Base-by-base conservation (phyloP, 352 stramenopile species). In the Phytophthora cryptogea region DNA sequence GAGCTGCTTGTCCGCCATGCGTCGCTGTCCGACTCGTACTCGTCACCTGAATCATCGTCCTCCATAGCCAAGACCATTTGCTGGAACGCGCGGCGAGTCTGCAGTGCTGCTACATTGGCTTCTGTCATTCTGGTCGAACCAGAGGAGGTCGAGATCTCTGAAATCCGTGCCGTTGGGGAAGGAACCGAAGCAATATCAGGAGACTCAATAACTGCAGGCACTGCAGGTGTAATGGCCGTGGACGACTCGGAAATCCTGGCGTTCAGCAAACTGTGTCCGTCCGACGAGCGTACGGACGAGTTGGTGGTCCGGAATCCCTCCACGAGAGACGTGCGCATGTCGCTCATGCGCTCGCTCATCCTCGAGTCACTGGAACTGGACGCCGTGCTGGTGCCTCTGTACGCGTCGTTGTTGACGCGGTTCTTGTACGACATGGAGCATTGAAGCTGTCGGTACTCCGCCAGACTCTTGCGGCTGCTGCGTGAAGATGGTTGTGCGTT, bases 401-500 rank as follows among this genome's bases (percentile, higher is more conserved):
- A 72, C 5, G 68, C 50, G 20, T 78, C 72, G 23, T 42, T 68
- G 23, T 70, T 72, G 26, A 74, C 54, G 36, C 83, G 86, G 70
- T 92, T 94, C 70, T 92, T 94, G 74, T 94, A 94, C 27, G 73
- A 86, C 86, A 94, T 94, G 43, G 83, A 93, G 67, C 79, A 91
- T 46, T 78, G 79, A 26, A 94, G 71, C 66, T 94, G 82, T 4
- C 78, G 72, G 62, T 89, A 94, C 43, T 87, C 78, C 0, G 79
- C 83, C 36, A 94, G 72, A 35, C 74, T 86, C 35, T 82, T 78
- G 47, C 68, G 71, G 17, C 37, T 70, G 43, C 17, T 51, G 20
- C 63, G 54, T 2, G 52, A 69, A 11, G 49, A 42, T 31, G 59
- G 45, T 8, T 23, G 20, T 23, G 20, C 20, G 36, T 43, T 63